Evolutionary conservation across 2,329 filamentous ascomycete species (phyloP).

Genomic region (Aquanectria penicillioides): DNA sequence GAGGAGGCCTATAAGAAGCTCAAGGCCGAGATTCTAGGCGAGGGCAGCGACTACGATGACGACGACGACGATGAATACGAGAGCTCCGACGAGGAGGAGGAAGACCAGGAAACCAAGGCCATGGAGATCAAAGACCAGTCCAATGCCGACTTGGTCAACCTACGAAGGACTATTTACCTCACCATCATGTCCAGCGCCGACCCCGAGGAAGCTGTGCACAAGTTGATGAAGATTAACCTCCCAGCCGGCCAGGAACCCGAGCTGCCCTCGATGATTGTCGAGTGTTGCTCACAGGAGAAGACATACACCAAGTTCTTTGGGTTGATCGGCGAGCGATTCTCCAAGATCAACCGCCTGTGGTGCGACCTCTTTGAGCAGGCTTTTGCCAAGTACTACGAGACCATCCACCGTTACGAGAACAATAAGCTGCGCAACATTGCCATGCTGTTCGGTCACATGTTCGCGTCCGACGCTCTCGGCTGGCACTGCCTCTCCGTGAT

Average conservation of each 20-base stretch:
- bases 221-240: slow-evolving; percentile 92
- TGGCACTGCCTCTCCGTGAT: slow-evolving; percentile 91
- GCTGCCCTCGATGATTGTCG: slow-evolving; percentile 94
- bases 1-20: slow-evolving; percentile 90
- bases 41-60: slow-evolving; percentile 86
- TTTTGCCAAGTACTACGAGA: slow-evolving; percentile 95
- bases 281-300: slow-evolving; percentile 95
- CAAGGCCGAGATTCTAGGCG: slow-evolving; percentile 92
- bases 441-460: slow-evolving; percentile 90
- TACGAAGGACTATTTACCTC: slow-evolving; percentile 93
- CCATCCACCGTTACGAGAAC: slow-evolving; percentile 96
- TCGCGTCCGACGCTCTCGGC: slow-evolving; percentile 87
- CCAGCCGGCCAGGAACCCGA: slow-evolving; percentile 89
- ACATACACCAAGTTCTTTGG: slow-evolving; percentile 99
- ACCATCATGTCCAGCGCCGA: slow-evolving; percentile 97
- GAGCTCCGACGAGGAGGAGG: slow-evolving; percentile 76
- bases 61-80: slow-evolving; percentile 71
- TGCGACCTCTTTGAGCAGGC: slow-evolving; percentile 89
- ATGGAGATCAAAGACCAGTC: slow-evolving; percentile 98
- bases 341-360: slow-evolving; percentile 96
- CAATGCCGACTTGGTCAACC: slow-evolving; percentile 93
- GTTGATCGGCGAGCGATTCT: slow-evolving; percentile 91
- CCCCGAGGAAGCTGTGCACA: slow-evolving; percentile 97
- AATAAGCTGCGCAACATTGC: slow-evolving; percentile 95
- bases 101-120: slow-evolving; percentile 80